Conservation (phyloP, 2,329 filamentous ascomycete genomes). For the Hysterium pulicare region DNA sequence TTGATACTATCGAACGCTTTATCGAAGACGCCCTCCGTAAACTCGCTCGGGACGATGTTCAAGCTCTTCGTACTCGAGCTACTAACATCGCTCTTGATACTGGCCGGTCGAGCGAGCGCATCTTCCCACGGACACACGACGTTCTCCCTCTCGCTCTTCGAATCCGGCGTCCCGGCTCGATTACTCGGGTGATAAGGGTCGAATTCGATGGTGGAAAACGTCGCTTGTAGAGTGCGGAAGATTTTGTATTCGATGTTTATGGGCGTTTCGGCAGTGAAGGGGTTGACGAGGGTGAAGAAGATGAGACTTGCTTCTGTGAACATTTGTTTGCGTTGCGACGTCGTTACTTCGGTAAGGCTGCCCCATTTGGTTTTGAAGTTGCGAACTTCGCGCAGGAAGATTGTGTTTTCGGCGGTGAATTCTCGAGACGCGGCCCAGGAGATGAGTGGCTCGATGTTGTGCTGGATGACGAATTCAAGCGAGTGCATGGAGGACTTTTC, state of each 20-base stretch:
- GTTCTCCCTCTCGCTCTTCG: conserved; percentile 25
- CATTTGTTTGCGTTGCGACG: conserved; percentile 33
- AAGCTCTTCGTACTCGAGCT: conserved; percentile 21
- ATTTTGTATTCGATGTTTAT: conserved; percentile 41
- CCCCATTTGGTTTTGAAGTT: conserved; percentile 37
- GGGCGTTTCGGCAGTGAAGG: conserved; percentile 34
- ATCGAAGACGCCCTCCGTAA: conserved; percentile 32
- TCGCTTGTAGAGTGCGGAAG: conserved; percentile 31
- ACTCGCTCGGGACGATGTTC: conserved; percentile 33
- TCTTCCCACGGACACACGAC: conserved; percentile 39
- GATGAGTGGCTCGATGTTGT: conserved; percentile 35
- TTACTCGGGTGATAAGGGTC: conserved; percentile 32
- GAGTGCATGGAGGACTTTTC: conserved; percentile 36
- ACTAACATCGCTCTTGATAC: conserved; percentile 26
- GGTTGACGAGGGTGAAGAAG: conserved; percentile 37
- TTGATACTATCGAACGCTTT: conserved; percentile 37
- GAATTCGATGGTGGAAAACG: conserved; percentile 32
- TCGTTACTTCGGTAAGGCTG: conserved; percentile 21
- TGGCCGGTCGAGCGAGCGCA: conserved; percentile 28
- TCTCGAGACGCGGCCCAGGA: conserved; percentile 34
- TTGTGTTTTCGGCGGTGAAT: conserved; percentile 37
- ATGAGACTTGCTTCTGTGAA: conserved; percentile 37
- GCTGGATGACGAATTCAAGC: conserved; percentile 32
- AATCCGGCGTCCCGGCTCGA: conserved; percentile 19
- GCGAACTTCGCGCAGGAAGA: conserved; percentile 38